Conservation (phyloP, 306 rosid species). For the Begonia peltatifolia region DNA sequence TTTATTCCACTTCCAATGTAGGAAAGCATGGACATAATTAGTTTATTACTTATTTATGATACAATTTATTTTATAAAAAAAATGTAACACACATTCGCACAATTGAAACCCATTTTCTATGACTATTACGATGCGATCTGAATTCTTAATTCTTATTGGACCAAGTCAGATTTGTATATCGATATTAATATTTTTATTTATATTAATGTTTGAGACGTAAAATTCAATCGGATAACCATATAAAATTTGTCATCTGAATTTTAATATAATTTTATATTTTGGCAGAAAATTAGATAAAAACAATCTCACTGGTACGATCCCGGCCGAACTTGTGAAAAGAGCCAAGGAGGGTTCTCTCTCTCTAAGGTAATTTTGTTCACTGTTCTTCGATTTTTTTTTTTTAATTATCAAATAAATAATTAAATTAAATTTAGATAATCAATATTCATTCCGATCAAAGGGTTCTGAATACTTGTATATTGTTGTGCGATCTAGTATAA, state of each 20-base stretch:
- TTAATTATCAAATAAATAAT: too few relatives aligned
- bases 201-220: too few relatives aligned
- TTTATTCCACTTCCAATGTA: background rate
- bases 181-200: too few relatives aligned
- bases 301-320: slow-evolving; percentile 14
- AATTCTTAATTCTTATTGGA: too few relatives aligned
- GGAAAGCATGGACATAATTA: background rate
- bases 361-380: slow-evolving; percentile 5
- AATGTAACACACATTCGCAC: too few relatives aligned
- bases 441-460: background rate
- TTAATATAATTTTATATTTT: background rate
- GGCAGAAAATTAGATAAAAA: slow-evolving; percentile 15
- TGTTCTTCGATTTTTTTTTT: too few relatives aligned
- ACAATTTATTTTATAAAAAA: too few relatives aligned
- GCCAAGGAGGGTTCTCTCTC: slow-evolving; percentile 8
- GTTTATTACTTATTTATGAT: background rate
- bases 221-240: too few relatives aligned
- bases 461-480: background rate
- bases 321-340: slow-evolving; percentile 9
- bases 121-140: too few relatives aligned
- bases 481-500: slow-evolving; percentile 9
- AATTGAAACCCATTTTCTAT: background rate
- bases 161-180: too few relatives aligned
- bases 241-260: too few relatives aligned
- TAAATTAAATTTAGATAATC: background rate